Evolutionary conservation across 73 alveolate species (phyloP).

Genomic region (Uronychia setigera): DNA sequence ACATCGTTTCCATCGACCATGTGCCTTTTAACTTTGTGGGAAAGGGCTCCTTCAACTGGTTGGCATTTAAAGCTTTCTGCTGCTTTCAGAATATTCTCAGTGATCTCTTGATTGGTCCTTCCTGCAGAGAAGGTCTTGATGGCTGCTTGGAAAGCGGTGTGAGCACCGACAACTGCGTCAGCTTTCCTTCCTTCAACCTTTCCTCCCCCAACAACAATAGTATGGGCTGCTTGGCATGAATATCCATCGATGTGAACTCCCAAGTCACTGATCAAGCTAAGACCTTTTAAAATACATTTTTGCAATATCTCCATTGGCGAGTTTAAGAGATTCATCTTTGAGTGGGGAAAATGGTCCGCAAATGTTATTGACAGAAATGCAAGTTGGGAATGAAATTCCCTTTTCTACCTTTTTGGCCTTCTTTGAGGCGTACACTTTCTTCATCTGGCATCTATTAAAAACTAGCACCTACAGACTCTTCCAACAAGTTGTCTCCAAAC

Average conservation of each 20-base stretch:
- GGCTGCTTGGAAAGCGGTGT: slow-evolving; percentile 94
- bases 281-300: slow-evolving; percentile 47
- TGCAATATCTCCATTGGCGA: slow-evolving; percentile 87
- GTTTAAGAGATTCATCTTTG: slow-evolving; percentile 71
- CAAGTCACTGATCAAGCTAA: slow-evolving; percentile 53
- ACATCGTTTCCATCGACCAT: slow-evolving; percentile 96
- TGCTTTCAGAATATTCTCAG: slow-evolving; percentile 82
- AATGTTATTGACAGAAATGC: slow-evolving; percentile 95
- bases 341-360: slow-evolving; percentile 96
- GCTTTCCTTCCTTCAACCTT: slow-evolving; percentile 91
- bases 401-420: slow-evolving; percentile 89
- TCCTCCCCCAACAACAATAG: slow-evolving; percentile 67
- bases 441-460: background rate
- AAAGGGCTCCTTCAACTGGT: slow-evolving; percentile 93
- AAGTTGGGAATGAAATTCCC: slow-evolving; percentile 99
- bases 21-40: slow-evolving; percentile 97
- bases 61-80: slow-evolving; percentile 82
- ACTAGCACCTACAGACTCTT: slow-evolving; percentile 30
- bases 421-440: slow-evolving; percentile 70
- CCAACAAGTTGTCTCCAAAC: slow-evolving; percentile 79
- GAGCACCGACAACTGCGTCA: slow-evolving; percentile 95
- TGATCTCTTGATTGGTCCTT: slow-evolving; percentile 79
- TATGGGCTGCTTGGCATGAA: slow-evolving; percentile 88
- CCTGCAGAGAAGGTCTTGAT: slow-evolving; percentile 75
- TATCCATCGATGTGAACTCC: slow-evolving; percentile 96